Evolutionary conservation across 176 grass and related monocot genomes (phyloP), one percentile per base, ranked within the genome.

Genomic region (Bromus sterilis): DNA sequence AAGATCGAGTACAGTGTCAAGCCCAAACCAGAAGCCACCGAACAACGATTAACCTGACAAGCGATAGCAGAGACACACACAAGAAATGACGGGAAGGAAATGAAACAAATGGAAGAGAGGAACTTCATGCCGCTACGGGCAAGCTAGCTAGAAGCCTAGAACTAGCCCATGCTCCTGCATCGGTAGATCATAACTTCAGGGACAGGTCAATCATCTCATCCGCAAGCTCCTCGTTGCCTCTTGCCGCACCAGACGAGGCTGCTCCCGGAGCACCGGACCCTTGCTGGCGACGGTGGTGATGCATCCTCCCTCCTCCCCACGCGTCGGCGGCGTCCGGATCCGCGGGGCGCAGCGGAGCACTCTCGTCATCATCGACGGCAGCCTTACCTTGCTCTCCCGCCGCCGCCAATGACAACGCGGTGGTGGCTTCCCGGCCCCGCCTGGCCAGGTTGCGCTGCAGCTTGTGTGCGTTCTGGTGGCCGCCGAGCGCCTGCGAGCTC

Each of bases 381-480:
- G 33, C 58, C 76, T 64, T 78, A 23, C 23, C 30, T 28, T 66
- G 61, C 9, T 40, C 39, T 3, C 28, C 12, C 1, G 79, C 23
- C 0, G 16, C 41, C 23, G 71, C 77, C 12, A 29, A 9, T 6
- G 43, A 23, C 24, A 66, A 31, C 3, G 88, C 37, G 1, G 56
- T 60, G 33, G 80, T 21, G 39, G 71, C 75, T 51, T 92, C 90
- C 68, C 75, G 35, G 70, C 79, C 75, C 24, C 87, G 67, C 84
- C 87, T 89, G 7, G 90, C 90, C 7, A 86, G 86, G 83, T 87
- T 89, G 79, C 90, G 86, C 79, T 92, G 86, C 57, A 86, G 74
- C 69, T 89, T 92, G 86, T 92, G 89, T 46, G 89, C 89, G 75
- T 92, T 92, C 86, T 92, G 89, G 82, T 92, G 89, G 16, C 89